Percentiles rank a stretch among this genome's conserved stretches.
These are phyloP conservation scores for Kodamaea kaohsiungensis DNA, from an alignment of 805 yeast genomes.

Conservation along the genomic window DNA sequence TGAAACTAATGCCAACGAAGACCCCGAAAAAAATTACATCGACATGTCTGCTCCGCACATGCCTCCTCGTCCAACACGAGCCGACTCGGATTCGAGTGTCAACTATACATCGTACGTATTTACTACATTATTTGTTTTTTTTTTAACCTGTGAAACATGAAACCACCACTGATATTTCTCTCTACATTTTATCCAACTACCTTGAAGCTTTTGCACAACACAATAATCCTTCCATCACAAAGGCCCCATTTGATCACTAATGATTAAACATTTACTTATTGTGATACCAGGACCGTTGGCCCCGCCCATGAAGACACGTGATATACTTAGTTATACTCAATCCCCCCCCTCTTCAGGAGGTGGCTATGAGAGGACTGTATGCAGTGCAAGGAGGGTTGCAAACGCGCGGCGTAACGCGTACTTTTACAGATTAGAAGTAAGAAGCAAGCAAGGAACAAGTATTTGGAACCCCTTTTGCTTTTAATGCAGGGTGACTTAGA, in stretches of 20 bases:
- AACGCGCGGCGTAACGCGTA: background rate
- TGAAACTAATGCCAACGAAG: constrained; percentile 19
- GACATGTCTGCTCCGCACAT: constrained; percentile 15
- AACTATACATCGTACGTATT: constrained; percentile 34
- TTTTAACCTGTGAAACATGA: too few relatives aligned
- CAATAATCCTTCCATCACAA: too few relatives aligned
- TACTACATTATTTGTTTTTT: background rate
- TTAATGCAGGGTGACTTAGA: too few relatives aligned
- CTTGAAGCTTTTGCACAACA: too few relatives aligned
- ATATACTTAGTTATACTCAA: background rate
- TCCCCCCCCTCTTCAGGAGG: too few relatives aligned
- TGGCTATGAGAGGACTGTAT: too few relatives aligned
- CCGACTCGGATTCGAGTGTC: constrained; percentile 38
- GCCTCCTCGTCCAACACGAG: constrained; percentile 29
- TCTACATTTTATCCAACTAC: too few relatives aligned
- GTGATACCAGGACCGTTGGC: background rate
- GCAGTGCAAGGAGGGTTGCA: background rate
- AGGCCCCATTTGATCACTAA: too few relatives aligned
- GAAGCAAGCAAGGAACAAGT: background rate
- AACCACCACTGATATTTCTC: too few relatives aligned
- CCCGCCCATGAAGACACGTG: background rate
- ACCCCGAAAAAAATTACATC: constrained; percentile 14
- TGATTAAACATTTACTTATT: too few relatives aligned
- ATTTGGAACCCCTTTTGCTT: background rate
- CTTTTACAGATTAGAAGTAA: background rate